Evolutionary conservation across 306 rosid genomes (phyloP).

Genomic region (Fagus sylvatica): DNA sequence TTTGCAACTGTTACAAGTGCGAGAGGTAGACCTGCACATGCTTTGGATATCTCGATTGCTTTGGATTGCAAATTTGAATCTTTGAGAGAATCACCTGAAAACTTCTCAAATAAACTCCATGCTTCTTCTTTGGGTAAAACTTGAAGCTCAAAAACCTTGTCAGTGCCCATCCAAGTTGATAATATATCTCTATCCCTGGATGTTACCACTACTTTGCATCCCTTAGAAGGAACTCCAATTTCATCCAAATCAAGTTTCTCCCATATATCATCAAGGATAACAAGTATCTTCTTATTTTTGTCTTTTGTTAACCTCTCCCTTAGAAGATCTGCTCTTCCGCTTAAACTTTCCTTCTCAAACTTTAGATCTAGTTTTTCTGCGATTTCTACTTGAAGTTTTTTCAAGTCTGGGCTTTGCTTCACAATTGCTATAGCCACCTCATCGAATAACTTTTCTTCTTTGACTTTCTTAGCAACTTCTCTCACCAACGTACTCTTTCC

Average conservation of each 20-base stretch:
- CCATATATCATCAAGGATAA: not conserved
- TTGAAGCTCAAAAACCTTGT: not conserved
- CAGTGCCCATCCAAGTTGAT: not conserved
- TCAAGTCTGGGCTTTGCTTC: not conserved
- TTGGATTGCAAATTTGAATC: not conserved
- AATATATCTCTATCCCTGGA: not conserved
- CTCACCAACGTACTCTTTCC: not conserved
- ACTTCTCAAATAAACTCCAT: conserved; percentile 7
- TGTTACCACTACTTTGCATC: not conserved
- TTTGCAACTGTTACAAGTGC: conserved; percentile 4
- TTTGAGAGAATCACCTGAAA: not conserved
- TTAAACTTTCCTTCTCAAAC: not conserved
- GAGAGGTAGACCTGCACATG: conserved; percentile 8
- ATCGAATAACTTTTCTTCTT: not conserved
- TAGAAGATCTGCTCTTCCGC: not conserved
- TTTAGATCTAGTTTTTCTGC: not conserved
- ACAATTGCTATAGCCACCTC: not conserved
- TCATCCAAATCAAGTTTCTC: not conserved
- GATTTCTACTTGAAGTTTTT: conserved; percentile 8
- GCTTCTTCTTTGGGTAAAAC: not conserved
- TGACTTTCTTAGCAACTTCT: conserved; percentile 2
- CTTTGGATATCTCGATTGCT: not conserved
- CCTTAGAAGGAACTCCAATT: conserved; percentile 14
- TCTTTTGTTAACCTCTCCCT: not conserved
- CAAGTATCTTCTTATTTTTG: not conserved